phyloP scores from a whole-genome alignment of 768 basidiomycete genomes.

The Boletus eberwhitei region DNA sequence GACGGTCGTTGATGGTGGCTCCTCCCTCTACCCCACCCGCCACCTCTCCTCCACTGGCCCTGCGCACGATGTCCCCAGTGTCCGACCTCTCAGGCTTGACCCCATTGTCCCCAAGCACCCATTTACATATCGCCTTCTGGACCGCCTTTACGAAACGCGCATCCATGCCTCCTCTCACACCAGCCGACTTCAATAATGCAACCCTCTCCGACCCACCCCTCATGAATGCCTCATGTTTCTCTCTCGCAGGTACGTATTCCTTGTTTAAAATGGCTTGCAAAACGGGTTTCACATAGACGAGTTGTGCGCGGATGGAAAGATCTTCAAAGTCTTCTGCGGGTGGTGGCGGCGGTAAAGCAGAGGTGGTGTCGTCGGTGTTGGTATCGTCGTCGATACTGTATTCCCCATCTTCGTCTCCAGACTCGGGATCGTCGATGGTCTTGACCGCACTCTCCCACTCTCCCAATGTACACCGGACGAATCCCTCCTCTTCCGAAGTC shows the following conservation, averaged over 20 bases:
- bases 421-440: conserved; percentile 25
- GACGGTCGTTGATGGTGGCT: background rate
- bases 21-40: background rate
- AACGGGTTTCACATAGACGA: conserved; percentile 63
- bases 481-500: conserved; percentile 55
- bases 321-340: conserved; percentile 47
- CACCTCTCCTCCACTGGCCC: background rate
- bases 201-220: conserved; percentile 51
- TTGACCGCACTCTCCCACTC: conserved; percentile 46
- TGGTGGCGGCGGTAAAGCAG: conserved; percentile 35
- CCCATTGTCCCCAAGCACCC: conserved; percentile 24
- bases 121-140: conserved; percentile 27
- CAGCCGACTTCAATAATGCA: conserved; percentile 29
- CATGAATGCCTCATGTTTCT: conserved; percentile 53
- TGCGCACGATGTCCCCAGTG: background rate
- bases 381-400: conserved; percentile 34
- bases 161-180: conserved; percentile 37
- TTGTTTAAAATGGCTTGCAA: conserved; percentile 57
- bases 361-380: conserved; percentile 16
- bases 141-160: conserved; percentile 38
- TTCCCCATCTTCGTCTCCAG: conserved; percentile 29
- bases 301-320: conserved; percentile 54
- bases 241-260: conserved; percentile 49
- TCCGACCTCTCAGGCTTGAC: conserved; percentile 11
- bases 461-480: conserved; percentile 62